Percentiles rank a stretch among this genome's conserved stretches.
These are phyloP conservation scores for Penicillium paradoxum DNA, from an alignment of 495 filamentous ascomycete species.

Conservation along the genomic window DNA sequence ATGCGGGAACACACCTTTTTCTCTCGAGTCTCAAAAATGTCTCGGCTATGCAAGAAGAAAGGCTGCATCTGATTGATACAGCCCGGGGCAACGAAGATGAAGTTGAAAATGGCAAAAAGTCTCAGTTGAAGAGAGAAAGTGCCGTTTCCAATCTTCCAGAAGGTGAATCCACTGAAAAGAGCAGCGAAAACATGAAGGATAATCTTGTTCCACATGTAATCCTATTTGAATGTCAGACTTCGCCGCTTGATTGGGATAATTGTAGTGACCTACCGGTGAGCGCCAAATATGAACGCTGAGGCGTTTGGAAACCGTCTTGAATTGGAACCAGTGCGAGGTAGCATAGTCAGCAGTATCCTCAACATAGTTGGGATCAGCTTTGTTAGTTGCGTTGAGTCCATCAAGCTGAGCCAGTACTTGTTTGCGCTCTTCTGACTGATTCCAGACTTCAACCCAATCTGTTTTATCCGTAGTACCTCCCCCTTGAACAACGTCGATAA, in stretches of 20 bases:
- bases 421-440: constrained; percentile 55
- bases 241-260: background rate
- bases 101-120: constrained; percentile 63
- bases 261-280: constrained; percentile 53
- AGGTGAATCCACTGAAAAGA: constrained; percentile 43
- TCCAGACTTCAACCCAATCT: constrained; percentile 49
- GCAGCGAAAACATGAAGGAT: constrained; percentile 38
- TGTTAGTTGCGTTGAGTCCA: constrained; percentile 46
- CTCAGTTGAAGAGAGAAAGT: constrained; percentile 34
- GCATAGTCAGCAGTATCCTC: constrained; percentile 48
- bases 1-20: constrained; percentile 50
- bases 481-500: constrained; percentile 47
- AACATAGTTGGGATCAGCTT: constrained; percentile 33
- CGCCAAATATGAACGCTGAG: constrained; percentile 88
- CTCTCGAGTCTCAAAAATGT: constrained; percentile 65
- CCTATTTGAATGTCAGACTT: constrained; percentile 14
- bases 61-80: constrained; percentile 86
- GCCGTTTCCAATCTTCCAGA: constrained; percentile 43
- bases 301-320: constrained; percentile 47
- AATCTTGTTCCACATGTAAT: constrained; percentile 43
- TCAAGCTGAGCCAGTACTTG: constrained; percentile 57
- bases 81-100: constrained; percentile 67
- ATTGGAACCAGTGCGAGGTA: constrained; percentile 42
- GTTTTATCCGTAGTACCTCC: constrained; percentile 20
- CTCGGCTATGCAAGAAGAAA: constrained; percentile 75